A percentile compares a stretch with the other conserved stretches of the same genome.
Evolutionary conservation across 176 grass and related monocot genomes (phyloP).

Genomic region (Panicum miliaceum): DNA sequence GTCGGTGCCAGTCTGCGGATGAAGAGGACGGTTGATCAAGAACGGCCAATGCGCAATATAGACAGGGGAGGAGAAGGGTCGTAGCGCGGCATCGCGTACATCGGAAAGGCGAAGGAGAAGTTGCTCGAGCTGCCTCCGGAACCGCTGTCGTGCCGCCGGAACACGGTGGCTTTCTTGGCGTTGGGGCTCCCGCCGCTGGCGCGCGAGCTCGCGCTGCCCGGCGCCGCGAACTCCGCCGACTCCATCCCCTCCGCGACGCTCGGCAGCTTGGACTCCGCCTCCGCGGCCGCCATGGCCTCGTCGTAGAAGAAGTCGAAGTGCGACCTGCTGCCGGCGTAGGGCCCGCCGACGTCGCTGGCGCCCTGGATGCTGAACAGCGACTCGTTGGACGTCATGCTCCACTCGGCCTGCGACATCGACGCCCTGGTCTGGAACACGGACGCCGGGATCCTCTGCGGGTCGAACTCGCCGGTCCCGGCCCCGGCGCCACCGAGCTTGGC

Average conservation of each 20-base stretch:
- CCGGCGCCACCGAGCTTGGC: background rate
- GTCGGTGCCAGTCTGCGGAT: slow-evolving; percentile 42
- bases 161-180: background rate
- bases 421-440: slow-evolving; percentile 61
- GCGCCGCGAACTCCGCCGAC: background rate
- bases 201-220: slow-evolving; percentile 36
- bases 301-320: slow-evolving; percentile 63
- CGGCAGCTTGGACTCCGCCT: slow-evolving; percentile 20
- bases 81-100: slow-evolving; percentile 37
- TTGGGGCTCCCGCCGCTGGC: background rate
- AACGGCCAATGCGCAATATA: background rate
- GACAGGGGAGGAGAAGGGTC: background rate
- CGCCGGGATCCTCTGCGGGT: slow-evolving; percentile 71
- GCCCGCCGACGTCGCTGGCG: slow-evolving; percentile 40
- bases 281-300: slow-evolving; percentile 32
- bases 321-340: slow-evolving; percentile 40
- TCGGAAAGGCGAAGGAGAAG: slow-evolving; percentile 81
- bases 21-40: background rate
- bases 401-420: slow-evolving; percentile 57
- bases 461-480: background rate
- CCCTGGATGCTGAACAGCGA: slow-evolving; percentile 81
- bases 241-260: slow-evolving; percentile 30
- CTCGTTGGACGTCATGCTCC: slow-evolving; percentile 76
- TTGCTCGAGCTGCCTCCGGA: slow-evolving; percentile 65
- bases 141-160: slow-evolving; percentile 41